Percentiles rank a stretch among this genome's conserved stretches.
Conservation (phyloP, 2,329 filamentous ascomycete genomes). For the Colletotrichum sp. region DNA sequence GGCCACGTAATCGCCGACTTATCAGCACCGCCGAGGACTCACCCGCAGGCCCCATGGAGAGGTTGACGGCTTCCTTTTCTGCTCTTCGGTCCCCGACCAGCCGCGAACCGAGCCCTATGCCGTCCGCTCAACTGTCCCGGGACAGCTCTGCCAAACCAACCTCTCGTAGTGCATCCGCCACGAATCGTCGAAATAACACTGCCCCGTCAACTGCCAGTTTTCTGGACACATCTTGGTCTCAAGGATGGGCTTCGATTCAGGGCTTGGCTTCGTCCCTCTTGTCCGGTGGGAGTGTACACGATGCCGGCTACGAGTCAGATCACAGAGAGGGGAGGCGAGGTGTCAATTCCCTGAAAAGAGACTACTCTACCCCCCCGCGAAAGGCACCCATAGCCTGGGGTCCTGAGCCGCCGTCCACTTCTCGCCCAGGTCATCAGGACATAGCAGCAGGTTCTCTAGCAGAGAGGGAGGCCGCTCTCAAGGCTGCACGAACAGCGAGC, state of each 20-base stretch:
- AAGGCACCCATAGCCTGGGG: constrained; percentile 50
- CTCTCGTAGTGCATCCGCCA: neutral
- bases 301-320: constrained; percentile 20
- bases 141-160: neutral
- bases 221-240: constrained; percentile 55
- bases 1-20: constrained; percentile 57
- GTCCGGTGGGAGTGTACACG: constrained; percentile 33
- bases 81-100: constrained; percentile 42
- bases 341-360: constrained; percentile 10
- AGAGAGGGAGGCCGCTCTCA: constrained; percentile 59
- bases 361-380: constrained; percentile 16
- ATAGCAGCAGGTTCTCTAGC: constrained; percentile 60
- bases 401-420: constrained; percentile 47
- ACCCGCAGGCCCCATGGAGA: constrained; percentile 34
- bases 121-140: constrained; percentile 35
- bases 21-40: constrained; percentile 34
- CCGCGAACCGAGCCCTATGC: constrained; percentile 55
- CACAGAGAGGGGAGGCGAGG: constrained; percentile 6
- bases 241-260: constrained; percentile 61
- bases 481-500: constrained; percentile 61
- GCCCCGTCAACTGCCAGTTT: constrained; percentile 44
- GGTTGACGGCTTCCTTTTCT: constrained; percentile 23
- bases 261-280: constrained; percentile 56
- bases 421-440: constrained; percentile 45
- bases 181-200: constrained; percentile 25